A percentile compares a stretch with the other conserved stretches of the same genome.
phyloP scores from a whole-genome alignment of 2,329 filamentous ascomycete genomes.

The Xylariaceae sp. region DNA sequence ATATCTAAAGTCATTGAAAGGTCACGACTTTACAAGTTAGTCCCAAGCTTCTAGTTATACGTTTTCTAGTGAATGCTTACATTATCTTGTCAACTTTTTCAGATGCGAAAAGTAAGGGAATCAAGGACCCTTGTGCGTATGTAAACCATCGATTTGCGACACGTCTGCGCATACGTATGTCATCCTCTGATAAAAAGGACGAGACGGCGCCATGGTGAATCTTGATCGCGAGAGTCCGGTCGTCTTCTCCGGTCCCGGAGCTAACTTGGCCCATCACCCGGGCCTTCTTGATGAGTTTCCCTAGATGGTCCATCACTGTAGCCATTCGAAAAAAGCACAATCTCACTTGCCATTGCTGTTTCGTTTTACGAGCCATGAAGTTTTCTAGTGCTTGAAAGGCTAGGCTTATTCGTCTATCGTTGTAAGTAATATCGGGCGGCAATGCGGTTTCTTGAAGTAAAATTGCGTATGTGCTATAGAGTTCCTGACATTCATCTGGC shows the following conservation, averaged over 20 bases:
- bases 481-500: neutral
- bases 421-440: neutral
- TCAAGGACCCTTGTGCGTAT: neutral
- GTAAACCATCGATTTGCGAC: neutral
- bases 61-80: neutral
- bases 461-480: neutral
- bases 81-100: neutral
- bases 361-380: neutral
- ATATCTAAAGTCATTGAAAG: neutral
- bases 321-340: neutral
- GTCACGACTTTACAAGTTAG: neutral
- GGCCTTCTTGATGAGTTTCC: neutral
- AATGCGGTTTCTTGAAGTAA: neutral
- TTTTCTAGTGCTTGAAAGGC: neutral
- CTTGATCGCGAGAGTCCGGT: neutral
- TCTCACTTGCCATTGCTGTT: neutral
- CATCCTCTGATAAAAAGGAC: neutral
- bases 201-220: neutral
- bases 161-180: neutral
- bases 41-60: neutral
- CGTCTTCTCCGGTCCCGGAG: neutral
- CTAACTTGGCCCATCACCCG: neutral
- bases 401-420: neutral
- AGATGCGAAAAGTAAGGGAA: neutral
- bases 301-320: neutral